These are phyloP conservation scores for Suillus weaverae DNA, from an alignment of 768 basidiomycete species.

Conservation along the genomic window DNA sequence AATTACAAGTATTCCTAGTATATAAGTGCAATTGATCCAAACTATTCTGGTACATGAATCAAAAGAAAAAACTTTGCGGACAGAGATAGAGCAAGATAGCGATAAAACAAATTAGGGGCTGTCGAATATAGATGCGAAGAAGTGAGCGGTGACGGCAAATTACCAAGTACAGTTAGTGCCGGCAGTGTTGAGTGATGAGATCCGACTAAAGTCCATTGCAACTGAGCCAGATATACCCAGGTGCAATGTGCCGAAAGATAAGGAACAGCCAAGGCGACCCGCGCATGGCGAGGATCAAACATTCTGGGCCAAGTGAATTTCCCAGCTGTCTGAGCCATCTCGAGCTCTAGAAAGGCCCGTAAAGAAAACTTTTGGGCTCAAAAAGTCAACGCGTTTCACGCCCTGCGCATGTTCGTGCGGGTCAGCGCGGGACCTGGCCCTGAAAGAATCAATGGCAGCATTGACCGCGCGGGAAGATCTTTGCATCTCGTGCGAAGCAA, in stretches of 20 bases:
- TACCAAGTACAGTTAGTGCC: not conserved
- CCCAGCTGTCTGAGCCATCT: slow-evolving; percentile 30
- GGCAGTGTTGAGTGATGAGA: not conserved
- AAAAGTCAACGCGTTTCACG: slow-evolving; percentile 40
- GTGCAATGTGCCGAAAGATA: not conserved
- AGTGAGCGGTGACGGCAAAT: not conserved
- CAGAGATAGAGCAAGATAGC: not conserved
- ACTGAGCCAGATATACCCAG: not conserved
- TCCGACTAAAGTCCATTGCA: not conserved
- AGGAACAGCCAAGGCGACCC: not conserved
- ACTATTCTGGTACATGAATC: not conserved
- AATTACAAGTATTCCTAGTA: not conserved
- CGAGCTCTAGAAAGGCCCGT: slow-evolving; percentile 29
- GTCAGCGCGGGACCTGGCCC: slow-evolving; percentile 29
- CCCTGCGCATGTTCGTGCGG: slow-evolving; percentile 39
- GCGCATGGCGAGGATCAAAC: slow-evolving; percentile 15
- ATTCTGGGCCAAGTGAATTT: slow-evolving; percentile 24
- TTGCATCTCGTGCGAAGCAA: slow-evolving; percentile 24
- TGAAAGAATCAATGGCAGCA: slow-evolving; percentile 31
- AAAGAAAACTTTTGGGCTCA: slow-evolving; percentile 32
- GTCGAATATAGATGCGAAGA: slow-evolving; percentile 2
- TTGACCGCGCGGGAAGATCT: slow-evolving; percentile 17
- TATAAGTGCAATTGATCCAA: not conserved
- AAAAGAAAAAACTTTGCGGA: not conserved
- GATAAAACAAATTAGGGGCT: slow-evolving; percentile 3